Evolutionary conservation across 2,329 filamentous ascomycete species (phyloP), one percentile per base, ranked within the genome.

Genomic region (Aureobasidium sp.): DNA sequence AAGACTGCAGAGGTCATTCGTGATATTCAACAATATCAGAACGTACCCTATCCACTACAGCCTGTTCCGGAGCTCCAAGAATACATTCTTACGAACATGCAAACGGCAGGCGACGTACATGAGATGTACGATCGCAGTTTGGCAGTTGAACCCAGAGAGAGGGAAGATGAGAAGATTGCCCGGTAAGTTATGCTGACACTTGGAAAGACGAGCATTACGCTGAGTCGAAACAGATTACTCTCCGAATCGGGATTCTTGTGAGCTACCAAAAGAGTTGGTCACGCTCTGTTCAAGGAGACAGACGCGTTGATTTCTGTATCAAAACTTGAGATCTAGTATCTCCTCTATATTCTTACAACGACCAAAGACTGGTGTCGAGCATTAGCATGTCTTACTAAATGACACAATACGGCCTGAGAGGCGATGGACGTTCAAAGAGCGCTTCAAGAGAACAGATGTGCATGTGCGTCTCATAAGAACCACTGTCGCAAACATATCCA

Each of bases 91-190:
- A 92, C 87, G 74, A 97, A 97, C 74, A 96, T 97, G 89, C 89
- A 95, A 77, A 88, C 88, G 34, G 93, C 94, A 4, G 90, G 92
- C 59, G 93, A 97, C 74, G 94, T 99, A 66, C 92, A 97, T 75
- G 93, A 97, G 80, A 97, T 97, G 94, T 99, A 97, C 79, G 92
- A 97, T 76, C 92, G 92, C 82, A 96, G 92, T 78, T 80, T 99
- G 77, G 83, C 87, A 71, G 87, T 99, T 64, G 94, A 99, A 75
- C 94, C 94, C 66, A 85, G 94, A 71, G 94, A 99, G 79, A 85
- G 94, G 70, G 94, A 99, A 79, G 94, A 99, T 73, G 94, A 99
- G 79, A 97, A 97, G 83, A 97, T 99, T 81, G 93, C 96, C 73
- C 95, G 94, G 92, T 96, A 87, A 72, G 76, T 71, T 72, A 60